phyloP scores from a whole-genome alignment of 2,329 filamentous ascomycete genomes.

The Pseudovirgaria hyperparasitica region DNA sequence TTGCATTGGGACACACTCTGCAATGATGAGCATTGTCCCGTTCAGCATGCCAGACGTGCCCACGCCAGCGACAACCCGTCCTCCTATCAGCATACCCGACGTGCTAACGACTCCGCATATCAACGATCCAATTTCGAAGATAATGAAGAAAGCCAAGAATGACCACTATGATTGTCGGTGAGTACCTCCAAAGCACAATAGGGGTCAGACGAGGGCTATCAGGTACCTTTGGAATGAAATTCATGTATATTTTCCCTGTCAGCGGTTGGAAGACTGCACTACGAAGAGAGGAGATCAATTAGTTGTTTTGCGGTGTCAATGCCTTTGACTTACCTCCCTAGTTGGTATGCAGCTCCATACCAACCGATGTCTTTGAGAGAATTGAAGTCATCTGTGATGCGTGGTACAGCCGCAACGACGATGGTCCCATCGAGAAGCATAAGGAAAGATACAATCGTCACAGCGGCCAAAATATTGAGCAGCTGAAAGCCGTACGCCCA shows the following conservation, averaged over 20 bases:
- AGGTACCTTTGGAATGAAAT: no score
- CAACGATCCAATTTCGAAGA: slow-evolving; percentile 5
- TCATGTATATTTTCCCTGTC: slow-evolving; percentile 4
- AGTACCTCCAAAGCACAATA: background rate
- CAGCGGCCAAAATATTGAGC: slow-evolving; percentile 1
- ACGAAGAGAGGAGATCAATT: no score
- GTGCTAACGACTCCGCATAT: slow-evolving; percentile 2
- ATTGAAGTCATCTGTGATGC: slow-evolving; percentile 32
- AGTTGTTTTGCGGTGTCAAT: background rate
- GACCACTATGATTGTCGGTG: slow-evolving; percentile 1
- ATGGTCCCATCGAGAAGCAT: slow-evolving; percentile 7
- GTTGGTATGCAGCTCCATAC: slow-evolving; percentile 29
- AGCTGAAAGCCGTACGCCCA: slow-evolving; percentile 1
- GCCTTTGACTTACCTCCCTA: slow-evolving; percentile 2
- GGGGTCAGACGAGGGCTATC: background rate
- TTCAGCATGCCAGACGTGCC: slow-evolving; percentile 4
- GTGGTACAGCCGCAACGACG: slow-evolving; percentile 31
- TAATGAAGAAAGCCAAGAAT: slow-evolving; percentile 2
- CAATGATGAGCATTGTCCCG: slow-evolving; percentile 2
- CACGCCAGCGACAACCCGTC: slow-evolving; percentile 3
- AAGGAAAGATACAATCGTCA: slow-evolving; percentile 1
- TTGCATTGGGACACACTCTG: slow-evolving; percentile 1
- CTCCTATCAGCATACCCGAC: slow-evolving; percentile 5
- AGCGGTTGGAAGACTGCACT: slow-evolving; percentile 2
- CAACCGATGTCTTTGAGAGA: slow-evolving; percentile 31